Evolutionary conservation across 306 rosid genomes (phyloP).

Genomic region (Coriaria nepalensis): DNA sequence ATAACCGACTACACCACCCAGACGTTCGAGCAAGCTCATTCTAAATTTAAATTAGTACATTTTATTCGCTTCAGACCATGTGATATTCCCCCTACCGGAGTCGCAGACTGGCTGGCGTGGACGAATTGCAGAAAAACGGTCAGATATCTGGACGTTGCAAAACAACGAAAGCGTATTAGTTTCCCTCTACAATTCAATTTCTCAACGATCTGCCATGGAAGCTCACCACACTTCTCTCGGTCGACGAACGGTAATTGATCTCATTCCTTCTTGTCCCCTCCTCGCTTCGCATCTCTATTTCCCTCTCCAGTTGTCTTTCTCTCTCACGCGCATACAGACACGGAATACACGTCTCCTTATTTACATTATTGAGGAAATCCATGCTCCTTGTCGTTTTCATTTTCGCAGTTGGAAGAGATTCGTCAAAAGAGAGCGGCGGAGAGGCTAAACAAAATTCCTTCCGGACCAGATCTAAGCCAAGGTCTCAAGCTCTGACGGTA

Average conservation of each 20-base stretch:
- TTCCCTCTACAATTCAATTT: background rate
- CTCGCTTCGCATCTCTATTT: background rate
- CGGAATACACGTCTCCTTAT: background rate
- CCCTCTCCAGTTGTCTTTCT: background rate
- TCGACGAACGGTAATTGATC: constrained; percentile 57
- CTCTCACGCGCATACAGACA: constrained; percentile 3
- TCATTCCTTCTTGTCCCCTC: background rate
- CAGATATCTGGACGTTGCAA: too few species aligned
- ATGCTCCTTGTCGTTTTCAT: background rate
- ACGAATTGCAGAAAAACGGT: too few species aligned
- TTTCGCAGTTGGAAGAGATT: constrained; percentile 64
- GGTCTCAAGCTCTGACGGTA: constrained; percentile 39
- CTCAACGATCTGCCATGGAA: constrained; percentile 35
- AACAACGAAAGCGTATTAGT: too few species aligned
- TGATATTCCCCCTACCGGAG: too few species aligned
- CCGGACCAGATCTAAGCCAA: constrained; percentile 68
- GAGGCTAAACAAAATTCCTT: constrained; percentile 60
- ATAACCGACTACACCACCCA: constrained; percentile 45
- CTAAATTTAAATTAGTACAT: background rate
- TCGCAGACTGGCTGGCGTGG: too few species aligned
- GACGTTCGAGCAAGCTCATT: background rate
- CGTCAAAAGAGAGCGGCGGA: constrained; percentile 88
- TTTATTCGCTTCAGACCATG: background rate
- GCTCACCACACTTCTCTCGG: constrained; percentile 74
- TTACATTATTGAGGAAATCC: background rate